Evolutionary conservation across 352 stramenopile species (phyloP).

Genomic region (Phytophthora ramorum): DNA sequence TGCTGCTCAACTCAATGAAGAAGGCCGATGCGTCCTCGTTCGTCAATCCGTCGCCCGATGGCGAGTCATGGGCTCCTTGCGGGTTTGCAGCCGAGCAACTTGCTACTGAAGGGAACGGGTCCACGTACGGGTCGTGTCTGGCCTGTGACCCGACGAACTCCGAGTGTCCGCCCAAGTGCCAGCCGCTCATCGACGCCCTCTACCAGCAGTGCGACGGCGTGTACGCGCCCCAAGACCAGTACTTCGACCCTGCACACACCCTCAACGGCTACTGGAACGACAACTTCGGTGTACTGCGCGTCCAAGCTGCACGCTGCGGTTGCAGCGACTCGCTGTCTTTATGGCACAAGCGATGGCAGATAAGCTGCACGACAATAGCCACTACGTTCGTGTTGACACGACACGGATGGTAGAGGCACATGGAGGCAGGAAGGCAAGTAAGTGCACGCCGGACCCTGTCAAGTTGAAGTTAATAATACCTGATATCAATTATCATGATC

Average conservation of each 20-base stretch:
- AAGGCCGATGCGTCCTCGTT: conserved; percentile 37
- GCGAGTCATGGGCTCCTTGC: conserved; percentile 71
- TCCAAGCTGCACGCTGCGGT: conserved; percentile 62
- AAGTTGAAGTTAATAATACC: background rate
- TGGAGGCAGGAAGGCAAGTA: background rate
- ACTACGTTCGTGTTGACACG: conserved; percentile 12
- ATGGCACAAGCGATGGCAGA: conserved; percentile 2
- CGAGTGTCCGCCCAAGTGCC: conserved; percentile 70
- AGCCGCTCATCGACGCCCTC: conserved; percentile 71
- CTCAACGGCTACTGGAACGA: conserved; percentile 75
- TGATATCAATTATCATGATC: background rate
- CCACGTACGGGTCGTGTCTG: conserved; percentile 71
- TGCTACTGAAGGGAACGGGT: conserved; percentile 60
- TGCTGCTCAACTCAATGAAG: conserved; percentile 27
- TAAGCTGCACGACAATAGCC: background rate
- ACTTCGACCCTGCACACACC: conserved; percentile 64
- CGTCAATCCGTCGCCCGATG: conserved; percentile 61
- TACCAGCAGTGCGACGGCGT: conserved; percentile 74
- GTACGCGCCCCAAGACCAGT: conserved; percentile 62
- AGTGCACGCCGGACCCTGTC: background rate
- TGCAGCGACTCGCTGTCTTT: conserved; percentile 36
- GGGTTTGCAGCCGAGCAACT: conserved; percentile 57
- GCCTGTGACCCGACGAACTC: conserved; percentile 58
- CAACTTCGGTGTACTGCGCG: conserved; percentile 56
- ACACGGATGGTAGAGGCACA: background rate